A percentile compares a stretch with the other conserved stretches of the same genome.
These are phyloP conservation scores for Fagopyrum esculentum DNA, from an alignment of 148 eudicot genomes.

Conservation along the genomic window DNA sequence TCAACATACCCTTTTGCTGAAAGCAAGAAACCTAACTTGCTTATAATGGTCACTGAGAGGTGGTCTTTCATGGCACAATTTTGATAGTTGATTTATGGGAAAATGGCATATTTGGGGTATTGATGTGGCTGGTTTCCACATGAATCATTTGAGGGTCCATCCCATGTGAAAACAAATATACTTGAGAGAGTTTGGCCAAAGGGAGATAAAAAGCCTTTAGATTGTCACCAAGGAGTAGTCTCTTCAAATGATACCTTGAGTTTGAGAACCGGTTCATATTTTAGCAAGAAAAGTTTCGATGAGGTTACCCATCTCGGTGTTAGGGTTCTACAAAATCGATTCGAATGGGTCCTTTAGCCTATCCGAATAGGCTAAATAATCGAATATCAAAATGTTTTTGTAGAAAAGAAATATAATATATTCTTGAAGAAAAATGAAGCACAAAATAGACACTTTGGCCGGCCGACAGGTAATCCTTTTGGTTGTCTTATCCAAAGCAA, in stretches of 20 bases:
- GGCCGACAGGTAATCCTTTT: conserved; percentile 26
- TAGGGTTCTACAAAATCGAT: no score
- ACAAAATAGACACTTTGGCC: conserved; percentile 8
- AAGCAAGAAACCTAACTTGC: neutral
- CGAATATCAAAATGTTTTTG: no score
- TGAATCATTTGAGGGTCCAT: conserved; percentile 2
- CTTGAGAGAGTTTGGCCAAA: neutral
- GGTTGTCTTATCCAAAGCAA: conserved; percentile 26
- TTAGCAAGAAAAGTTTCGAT: no score
- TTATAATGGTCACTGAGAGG: neutral
- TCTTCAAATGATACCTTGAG: no score
- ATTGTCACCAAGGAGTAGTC: no score
- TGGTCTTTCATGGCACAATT: neutral
- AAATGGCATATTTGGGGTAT: neutral
- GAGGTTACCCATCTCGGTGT: no score
- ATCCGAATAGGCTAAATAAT: no score
- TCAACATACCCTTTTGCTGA: neutral
- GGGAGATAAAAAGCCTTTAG: neutral
- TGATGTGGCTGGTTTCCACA: neutral
- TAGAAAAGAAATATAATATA: neutral
- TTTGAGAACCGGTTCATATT: no score
- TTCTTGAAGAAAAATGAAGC: conserved; percentile 1
- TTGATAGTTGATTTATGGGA: conserved; percentile 1
- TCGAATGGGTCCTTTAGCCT: no score
- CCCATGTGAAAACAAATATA: conserved; percentile 1